Conservation (phyloP, 139 green algal genomes). For the Chlorella ohadii region DNA sequence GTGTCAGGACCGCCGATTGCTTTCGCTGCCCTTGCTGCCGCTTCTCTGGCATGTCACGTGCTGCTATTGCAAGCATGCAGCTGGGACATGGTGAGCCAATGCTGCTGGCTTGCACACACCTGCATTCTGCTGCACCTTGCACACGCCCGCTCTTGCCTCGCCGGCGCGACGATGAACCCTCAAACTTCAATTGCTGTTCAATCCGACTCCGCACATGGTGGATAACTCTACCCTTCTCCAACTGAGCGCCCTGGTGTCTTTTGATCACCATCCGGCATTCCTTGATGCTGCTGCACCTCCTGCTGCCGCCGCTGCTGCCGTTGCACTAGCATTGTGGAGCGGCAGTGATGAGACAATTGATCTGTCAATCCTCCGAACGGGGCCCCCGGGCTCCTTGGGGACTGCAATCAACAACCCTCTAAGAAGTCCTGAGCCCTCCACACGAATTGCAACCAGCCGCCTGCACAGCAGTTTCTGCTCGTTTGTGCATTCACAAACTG, state of each 20-base stretch:
- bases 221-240: constrained; percentile 45
- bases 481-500: too few species aligned
- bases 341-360: constrained; percentile 16
- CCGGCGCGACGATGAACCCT: constrained; percentile 34
- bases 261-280: not conserved
- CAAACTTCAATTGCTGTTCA: constrained; percentile 35
- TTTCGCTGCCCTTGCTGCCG: too few species aligned
- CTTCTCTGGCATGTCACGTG: not conserved
- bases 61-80: not conserved
- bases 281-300: not conserved
- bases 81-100: not conserved
- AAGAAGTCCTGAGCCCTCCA: constrained; percentile 26
- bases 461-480: too few species aligned
- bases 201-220: constrained; percentile 49
- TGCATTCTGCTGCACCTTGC: not conserved
- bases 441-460: not conserved
- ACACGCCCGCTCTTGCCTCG: not conserved
- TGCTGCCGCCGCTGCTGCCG: not conserved
- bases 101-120: not conserved
- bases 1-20: too few species aligned
- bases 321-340: not conserved
- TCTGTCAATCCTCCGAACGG: constrained; percentile 38
- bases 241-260: constrained; percentile 37
- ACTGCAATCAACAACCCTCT: constrained; percentile 27
- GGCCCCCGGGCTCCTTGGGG: constrained; percentile 17